A percentile compares a stretch with the other conserved stretches of the same genome.
These are phyloP conservation scores for Stachybotrys chartarum DNA, from an alignment of 2,329 filamentous ascomycete genomes.

Conservation along the genomic window DNA sequence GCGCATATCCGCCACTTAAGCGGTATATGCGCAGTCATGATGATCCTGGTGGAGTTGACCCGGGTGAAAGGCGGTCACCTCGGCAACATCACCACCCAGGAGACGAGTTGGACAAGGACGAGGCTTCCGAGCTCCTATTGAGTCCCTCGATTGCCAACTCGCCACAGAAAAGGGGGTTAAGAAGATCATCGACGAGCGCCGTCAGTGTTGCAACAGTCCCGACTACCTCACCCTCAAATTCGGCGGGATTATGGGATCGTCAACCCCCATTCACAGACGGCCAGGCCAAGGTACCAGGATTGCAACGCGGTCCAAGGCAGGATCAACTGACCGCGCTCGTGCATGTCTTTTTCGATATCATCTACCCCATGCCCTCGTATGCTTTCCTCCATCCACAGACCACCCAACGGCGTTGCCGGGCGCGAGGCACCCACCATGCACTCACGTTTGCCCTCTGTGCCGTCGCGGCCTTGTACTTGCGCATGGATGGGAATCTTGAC, in stretches of 20 bases:
- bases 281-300: background rate
- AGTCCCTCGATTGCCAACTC: background rate
- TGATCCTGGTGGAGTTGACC: too few species aligned
- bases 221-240: too few species aligned
- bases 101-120: too few species aligned
- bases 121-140: too few species aligned
- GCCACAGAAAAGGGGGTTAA: background rate
- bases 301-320: too few species aligned
- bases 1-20: slow-evolving; percentile 9
- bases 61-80: too few species aligned
- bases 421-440: slow-evolving; percentile 37
- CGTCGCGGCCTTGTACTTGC: slow-evolving; percentile 27
- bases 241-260: too few species aligned
- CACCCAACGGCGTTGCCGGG: slow-evolving; percentile 41
- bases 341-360: slow-evolving; percentile 14
- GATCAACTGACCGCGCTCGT: slow-evolving; percentile 4
- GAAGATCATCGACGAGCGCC: too few species aligned
- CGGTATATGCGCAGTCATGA: background rate
- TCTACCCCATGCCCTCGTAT: slow-evolving; percentile 14
- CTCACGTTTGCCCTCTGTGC: slow-evolving; percentile 12
- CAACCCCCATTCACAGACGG: background rate
- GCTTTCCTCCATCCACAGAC: slow-evolving; percentile 40
- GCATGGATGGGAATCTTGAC: slow-evolving; percentile 17
- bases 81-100: too few species aligned
- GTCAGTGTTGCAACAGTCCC: too few species aligned